phyloP scores from a whole-genome alignment of 2,329 filamentous ascomycete species.

The Curvularia spicifera region DNA sequence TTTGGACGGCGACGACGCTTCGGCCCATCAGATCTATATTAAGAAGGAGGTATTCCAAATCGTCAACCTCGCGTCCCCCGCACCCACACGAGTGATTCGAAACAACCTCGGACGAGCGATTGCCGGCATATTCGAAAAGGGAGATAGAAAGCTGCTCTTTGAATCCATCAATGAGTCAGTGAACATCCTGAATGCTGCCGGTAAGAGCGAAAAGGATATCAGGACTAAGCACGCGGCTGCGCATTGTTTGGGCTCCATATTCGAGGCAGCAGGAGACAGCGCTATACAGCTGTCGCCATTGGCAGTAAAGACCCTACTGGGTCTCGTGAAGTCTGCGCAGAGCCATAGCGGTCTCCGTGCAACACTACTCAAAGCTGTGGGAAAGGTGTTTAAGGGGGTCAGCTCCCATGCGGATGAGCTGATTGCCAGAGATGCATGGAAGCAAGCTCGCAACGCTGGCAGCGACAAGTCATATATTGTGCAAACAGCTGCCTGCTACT shows the following conservation, averaged over 20 bases:
- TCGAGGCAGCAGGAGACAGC: constrained; percentile 91
- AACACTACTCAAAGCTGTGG: constrained; percentile 75
- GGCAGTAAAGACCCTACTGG: constrained; percentile 73
- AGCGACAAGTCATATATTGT: constrained; percentile 84
- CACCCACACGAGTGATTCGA: constrained; percentile 85
- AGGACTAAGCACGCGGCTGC: constrained; percentile 86
- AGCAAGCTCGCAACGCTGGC: constrained; percentile 79
- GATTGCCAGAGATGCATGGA: constrained; percentile 90
- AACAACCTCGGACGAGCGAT: constrained; percentile 88
- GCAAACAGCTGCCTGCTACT: constrained; percentile 78
- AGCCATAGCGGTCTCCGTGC: constrained; percentile 83
- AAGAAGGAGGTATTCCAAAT: constrained; percentile 96
- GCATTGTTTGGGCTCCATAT: constrained; percentile 85
- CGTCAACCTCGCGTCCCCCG: constrained; percentile 78
- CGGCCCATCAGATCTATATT: constrained; percentile 85
- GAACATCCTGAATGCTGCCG: constrained; percentile 69
- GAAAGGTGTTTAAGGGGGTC: constrained; percentile 78
- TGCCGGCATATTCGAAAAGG: constrained; percentile 79
- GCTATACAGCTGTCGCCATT: constrained; percentile 82
- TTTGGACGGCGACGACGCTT: constrained; percentile 79
- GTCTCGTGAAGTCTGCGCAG: constrained; percentile 78
- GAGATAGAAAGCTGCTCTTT: constrained; percentile 89
- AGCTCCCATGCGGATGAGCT: constrained; percentile 79
- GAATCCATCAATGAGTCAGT: constrained; percentile 93
- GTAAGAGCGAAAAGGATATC: constrained; percentile 78